Evolutionary conservation across 108 stramenopile genomes (phyloP).

Genomic region (Epithemia pelagica): DNA sequence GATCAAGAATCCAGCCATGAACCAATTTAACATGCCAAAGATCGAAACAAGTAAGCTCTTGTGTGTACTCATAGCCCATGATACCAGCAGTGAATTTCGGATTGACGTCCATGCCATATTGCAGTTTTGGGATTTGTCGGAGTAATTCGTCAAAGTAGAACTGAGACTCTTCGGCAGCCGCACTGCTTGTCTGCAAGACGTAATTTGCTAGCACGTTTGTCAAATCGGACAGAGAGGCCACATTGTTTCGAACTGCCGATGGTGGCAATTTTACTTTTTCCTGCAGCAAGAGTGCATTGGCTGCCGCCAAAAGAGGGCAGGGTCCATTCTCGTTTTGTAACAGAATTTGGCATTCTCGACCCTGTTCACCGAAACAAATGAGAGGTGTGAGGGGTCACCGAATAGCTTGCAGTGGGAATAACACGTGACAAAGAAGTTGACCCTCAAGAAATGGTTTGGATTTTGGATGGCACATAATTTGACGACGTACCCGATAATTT

Average conservation of each 20-base stretch:
- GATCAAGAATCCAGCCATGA: constrained; percentile 97
- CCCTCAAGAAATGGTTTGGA: too few species aligned
- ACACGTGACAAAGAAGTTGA: too few species aligned
- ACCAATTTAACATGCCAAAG: constrained; percentile 78
- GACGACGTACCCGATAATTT: background rate
- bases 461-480: too few species aligned
- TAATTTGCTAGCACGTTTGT: constrained; percentile 61
- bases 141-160: constrained; percentile 75
- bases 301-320: constrained; percentile 93
- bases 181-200: constrained; percentile 27
- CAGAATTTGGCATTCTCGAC: constrained; percentile 38
- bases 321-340: constrained; percentile 92
- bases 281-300: constrained; percentile 85
- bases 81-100: constrained; percentile 78
- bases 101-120: constrained; percentile 97
- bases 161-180: constrained; percentile 17
- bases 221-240: constrained; percentile 70
- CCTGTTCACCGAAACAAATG: too few species aligned
- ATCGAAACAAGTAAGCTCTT: constrained; percentile 86
- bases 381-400: too few species aligned
- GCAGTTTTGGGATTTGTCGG: constrained; percentile 74
- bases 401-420: too few species aligned
- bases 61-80: constrained; percentile 85
- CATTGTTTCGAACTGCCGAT: constrained; percentile 36
- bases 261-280: constrained; percentile 59